Evolutionary conservation across 805 yeast genomes (phyloP).

Genomic region (Sugiyamaella qingdaonensis): DNA sequence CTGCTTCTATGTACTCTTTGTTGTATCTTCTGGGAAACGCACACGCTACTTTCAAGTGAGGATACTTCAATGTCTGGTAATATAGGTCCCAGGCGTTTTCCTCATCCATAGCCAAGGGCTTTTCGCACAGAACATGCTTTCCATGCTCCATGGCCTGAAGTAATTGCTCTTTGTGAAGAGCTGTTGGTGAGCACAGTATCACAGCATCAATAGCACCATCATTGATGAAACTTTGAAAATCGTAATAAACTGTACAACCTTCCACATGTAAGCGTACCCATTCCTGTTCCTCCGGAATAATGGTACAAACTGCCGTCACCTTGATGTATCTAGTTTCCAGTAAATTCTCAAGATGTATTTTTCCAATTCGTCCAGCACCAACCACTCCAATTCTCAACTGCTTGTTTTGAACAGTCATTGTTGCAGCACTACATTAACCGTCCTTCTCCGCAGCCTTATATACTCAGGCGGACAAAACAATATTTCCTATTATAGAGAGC

Average conservation of each 20-base stretch:
- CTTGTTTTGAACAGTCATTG: neutral
- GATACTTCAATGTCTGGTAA: constrained; percentile 10
- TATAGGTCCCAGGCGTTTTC: constrained; percentile 12
- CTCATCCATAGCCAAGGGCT: constrained; percentile 13
- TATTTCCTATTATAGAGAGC: no score
- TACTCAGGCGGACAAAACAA: no score
- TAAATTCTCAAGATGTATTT: constrained; percentile 13
- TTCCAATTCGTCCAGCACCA: constrained; percentile 19
- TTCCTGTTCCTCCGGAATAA: constrained; percentile 14
- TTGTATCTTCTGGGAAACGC: constrained; percentile 21
- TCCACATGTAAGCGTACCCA: constrained; percentile 9
- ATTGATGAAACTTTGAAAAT: neutral
- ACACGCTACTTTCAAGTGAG: constrained; percentile 17
- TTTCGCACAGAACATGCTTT: constrained; percentile 18
- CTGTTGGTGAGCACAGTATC: constrained; percentile 14
- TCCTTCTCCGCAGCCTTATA: no score
- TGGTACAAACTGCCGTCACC: constrained; percentile 18
- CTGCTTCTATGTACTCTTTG: constrained; percentile 12
- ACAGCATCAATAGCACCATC: constrained; percentile 11
- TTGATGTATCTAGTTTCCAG: constrained; percentile 1
- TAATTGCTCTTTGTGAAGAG: constrained; percentile 13
- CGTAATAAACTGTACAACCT: neutral
- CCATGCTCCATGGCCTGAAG: constrained; percentile 10
- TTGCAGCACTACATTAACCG: no score
- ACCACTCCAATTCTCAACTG: constrained; percentile 11